Base-by-base conservation (phyloP, 176 grass and related monocot genomes). In the Phragmites australis region DNA sequence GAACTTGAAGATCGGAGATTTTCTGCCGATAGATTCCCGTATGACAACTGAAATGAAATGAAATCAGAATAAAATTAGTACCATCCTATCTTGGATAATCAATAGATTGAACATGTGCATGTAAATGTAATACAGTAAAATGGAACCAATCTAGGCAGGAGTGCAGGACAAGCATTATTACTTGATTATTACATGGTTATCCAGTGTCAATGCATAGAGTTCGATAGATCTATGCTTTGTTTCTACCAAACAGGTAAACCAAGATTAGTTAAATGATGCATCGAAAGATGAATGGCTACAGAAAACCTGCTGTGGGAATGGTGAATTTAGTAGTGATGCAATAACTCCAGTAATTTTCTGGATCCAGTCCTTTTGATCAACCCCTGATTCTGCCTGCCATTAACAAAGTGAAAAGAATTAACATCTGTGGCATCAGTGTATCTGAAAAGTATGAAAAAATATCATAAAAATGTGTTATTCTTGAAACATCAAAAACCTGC, bases 331-430 rank as follows among this genome's bases (percentile, higher is more conserved):
- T 59, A 98, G 81, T 43, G 95, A 98, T 83, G 95, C 90, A 64
- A 98, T 98, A 87, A 98, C 95, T 85, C 90, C 95, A 41, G 88
- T 98, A 82, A 94, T 94, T 93, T 98, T 98, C 82, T 91, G 88
- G 68, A 85, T 89, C 95, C 92, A 98, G 29, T 98, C 92, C 83
- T 89, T 94, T 84, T 92, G 92, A 57, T 98, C 95, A 69, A 78
- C 83, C 52, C 41, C 82, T 85, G 91, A 93, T 81, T 98, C 95
- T 1, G 89, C 90, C 95, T 98, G 81, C 61, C 64, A 83, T 77
- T 54, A 82, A 72, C 8, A 48, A 90, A 69, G 65, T 54, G 15
- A 70, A 46, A 80, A 54, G 2, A 32, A 72, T 88, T 77, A 42
- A 77, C 19, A 66, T 77, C 25, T 75, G 42, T 4, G 0, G 18